Evolutionary conservation across 768 basidiomycete species (phyloP).

Genomic region (Galerina marginata): DNA sequence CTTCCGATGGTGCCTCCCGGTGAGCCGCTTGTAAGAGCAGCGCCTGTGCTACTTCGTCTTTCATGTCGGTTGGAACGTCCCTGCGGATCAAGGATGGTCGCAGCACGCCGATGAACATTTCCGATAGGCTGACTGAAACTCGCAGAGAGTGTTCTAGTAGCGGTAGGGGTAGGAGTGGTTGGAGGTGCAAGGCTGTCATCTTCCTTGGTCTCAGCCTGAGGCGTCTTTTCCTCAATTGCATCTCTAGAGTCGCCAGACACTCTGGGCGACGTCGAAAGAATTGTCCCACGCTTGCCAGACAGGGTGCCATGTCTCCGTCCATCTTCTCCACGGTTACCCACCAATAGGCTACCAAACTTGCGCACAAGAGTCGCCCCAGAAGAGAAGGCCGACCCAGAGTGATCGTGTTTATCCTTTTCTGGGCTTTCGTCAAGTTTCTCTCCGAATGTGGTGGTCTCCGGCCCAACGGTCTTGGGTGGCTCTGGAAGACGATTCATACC

Average conservation of each 20-base stretch:
- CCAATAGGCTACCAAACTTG: slow-evolving; percentile 76
- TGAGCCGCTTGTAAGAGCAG: slow-evolving; percentile 47
- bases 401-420: slow-evolving; percentile 35
- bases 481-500: slow-evolving; percentile 39
- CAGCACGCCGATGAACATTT: slow-evolving; percentile 71
- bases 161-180: slow-evolving; percentile 10
- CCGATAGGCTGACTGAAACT: slow-evolving; percentile 64
- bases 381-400: slow-evolving; percentile 45
- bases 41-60: slow-evolving; percentile 78
- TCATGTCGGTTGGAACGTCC: slow-evolving; percentile 69
- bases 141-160: slow-evolving; percentile 35
- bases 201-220: slow-evolving; percentile 28
- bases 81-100: slow-evolving; percentile 76
- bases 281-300: slow-evolving; percentile 53
- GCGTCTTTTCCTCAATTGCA: slow-evolving; percentile 31
- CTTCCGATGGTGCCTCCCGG: slow-evolving; percentile 67
- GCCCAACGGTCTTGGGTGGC: slow-evolving; percentile 67
- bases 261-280: slow-evolving; percentile 43
- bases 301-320: slow-evolving; percentile 40
- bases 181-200: slow-evolving; percentile 31
- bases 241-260: slow-evolving; percentile 37
- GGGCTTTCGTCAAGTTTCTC: slow-evolving; percentile 44
- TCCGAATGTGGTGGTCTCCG: slow-evolving; percentile 63
- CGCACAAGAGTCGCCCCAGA: slow-evolving; percentile 76
- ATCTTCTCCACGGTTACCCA: slow-evolving; percentile 44